These are phyloP conservation scores for Populus hybrid DNA, from an alignment of 441 rosid species.

Conservation along the genomic window DNA sequence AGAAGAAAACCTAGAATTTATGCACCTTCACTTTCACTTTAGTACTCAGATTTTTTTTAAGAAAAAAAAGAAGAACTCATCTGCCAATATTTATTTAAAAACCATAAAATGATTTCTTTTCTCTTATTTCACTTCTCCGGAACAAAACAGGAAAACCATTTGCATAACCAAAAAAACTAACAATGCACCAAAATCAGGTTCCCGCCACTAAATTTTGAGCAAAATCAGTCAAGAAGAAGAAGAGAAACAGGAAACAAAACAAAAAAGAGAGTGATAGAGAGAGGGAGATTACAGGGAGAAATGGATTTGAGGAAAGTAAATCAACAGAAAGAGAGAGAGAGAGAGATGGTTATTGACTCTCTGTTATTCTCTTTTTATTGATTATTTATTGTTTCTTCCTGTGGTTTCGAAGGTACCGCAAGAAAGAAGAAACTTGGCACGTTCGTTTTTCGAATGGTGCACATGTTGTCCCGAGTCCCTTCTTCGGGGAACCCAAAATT, in stretches of 20 bases:
- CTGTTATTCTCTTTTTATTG: background rate
- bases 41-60: background rate
- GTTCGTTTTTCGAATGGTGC: background rate
- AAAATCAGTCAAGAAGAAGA: background rate
- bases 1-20: background rate
- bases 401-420: background rate
- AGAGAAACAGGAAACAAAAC: no score
- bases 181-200: background rate
- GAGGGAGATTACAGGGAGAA: background rate
- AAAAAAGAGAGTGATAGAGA: background rate
- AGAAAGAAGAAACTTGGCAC: background rate
- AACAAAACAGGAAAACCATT: background rate
- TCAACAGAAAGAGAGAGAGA: background rate
- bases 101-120: background rate
- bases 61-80: background rate
- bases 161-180: background rate
- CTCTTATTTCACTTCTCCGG: background rate
- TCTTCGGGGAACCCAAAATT: no score
- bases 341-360: background rate
- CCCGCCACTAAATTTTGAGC: background rate
- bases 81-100: background rate
- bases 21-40: background rate
- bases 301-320: background rate
- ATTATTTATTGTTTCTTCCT: background rate
- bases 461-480: background rate